Conservation (phyloP, 768 basidiomycete genomes). For the Pleurotus ostreatus region DNA sequence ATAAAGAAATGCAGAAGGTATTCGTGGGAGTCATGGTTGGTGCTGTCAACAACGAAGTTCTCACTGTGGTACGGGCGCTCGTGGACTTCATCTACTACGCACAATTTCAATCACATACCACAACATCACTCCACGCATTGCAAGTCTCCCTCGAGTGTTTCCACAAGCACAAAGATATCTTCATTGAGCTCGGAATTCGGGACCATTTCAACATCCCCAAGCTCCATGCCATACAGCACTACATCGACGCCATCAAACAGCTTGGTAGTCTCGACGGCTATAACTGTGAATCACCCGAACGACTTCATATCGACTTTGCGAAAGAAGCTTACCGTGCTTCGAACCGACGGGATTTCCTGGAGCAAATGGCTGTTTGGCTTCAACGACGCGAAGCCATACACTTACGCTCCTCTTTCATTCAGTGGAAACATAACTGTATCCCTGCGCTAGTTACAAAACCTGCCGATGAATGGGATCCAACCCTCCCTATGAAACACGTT, state of each 20-base stretch:
- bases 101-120: slow-evolving; percentile 11
- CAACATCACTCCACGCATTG: slow-evolving; percentile 14
- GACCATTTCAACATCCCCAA: slow-evolving; percentile 32
- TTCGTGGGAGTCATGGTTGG: slow-evolving; percentile 25
- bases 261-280: slow-evolving; percentile 13
- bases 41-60: not conserved
- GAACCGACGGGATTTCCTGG: slow-evolving; percentile 22
- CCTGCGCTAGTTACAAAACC: not conserved
- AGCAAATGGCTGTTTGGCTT: slow-evolving; percentile 39
- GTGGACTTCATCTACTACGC: slow-evolving; percentile 22
- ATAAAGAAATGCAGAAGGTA: slow-evolving; percentile 28
- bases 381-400: slow-evolving; percentile 28
- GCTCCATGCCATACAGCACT: slow-evolving; percentile 23
- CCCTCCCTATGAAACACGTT: not conserved
- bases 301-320: slow-evolving; percentile 17
- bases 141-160: slow-evolving; percentile 16
- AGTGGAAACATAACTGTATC: not conserved
- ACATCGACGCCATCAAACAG: slow-evolving; percentile 11
- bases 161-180: slow-evolving; percentile 22
- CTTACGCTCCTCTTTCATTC: not conserved
- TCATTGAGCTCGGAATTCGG: slow-evolving; percentile 18
- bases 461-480: not conserved
- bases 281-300: slow-evolving; percentile 12
- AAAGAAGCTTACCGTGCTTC: slow-evolving; percentile 24
- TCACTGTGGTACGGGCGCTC: slow-evolving; percentile 10